Evolutionary conservation across 306 rosid genomes (phyloP).

Genomic region (Prunus fruticosa): DNA sequence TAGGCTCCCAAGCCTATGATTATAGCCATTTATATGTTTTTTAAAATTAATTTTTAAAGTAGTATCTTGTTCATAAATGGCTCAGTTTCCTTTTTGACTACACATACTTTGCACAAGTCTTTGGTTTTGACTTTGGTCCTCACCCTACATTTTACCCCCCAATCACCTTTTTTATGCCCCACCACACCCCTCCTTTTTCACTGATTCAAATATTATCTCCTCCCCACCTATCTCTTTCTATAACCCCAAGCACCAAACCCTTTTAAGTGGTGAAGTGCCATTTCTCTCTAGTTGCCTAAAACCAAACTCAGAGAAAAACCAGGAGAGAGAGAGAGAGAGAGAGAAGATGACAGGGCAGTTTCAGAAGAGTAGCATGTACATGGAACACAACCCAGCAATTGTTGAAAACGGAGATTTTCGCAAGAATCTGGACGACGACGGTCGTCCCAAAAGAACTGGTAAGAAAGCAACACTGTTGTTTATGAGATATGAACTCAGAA

Average conservation of each 20-base stretch:
- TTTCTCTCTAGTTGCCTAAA: background rate
- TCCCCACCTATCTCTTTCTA: background rate
- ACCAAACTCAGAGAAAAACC: background rate
- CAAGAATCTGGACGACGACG: slow-evolving; percentile 83
- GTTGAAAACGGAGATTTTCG: slow-evolving; percentile 28
- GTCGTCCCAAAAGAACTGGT: slow-evolving; percentile 78
- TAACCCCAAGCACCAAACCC: background rate
- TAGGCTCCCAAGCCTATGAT: too few species aligned
- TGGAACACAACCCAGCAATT: slow-evolving; percentile 54
- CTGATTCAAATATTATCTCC: slow-evolving; percentile 19
- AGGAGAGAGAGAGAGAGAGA: too few species aligned
- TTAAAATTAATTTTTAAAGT: background rate
- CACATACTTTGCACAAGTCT: background rate
- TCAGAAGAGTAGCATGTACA: slow-evolving; percentile 58
- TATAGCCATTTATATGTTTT: too few species aligned
- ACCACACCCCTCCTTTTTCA: background rate
- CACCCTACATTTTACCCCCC: slow-evolving; percentile 15
- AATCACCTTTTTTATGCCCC: slow-evolving; percentile 14
- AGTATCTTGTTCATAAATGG: background rate
- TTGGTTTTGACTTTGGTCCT: slow-evolving; percentile 37
- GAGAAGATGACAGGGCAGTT: slow-evolving; percentile 31
- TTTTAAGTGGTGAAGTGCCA: background rate
- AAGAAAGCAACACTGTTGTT: background rate
- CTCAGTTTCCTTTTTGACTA: background rate
- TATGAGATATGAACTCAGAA: background rate